Evolutionary conservation across 768 basidiomycete genomes (phyloP).

Genomic region (Pleurotus citrinopileatus): DNA sequence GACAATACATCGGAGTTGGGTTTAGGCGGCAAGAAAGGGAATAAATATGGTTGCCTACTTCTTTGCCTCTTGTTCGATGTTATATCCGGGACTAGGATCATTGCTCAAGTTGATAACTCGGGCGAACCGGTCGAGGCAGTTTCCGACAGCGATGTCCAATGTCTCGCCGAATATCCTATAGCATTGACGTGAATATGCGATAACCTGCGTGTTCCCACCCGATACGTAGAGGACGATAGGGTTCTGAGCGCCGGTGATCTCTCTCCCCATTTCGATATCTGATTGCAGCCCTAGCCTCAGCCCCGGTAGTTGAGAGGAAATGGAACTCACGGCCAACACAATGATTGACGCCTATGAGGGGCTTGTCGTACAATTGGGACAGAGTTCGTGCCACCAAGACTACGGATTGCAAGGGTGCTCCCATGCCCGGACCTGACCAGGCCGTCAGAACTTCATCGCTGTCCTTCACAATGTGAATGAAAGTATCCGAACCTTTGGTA

Average conservation of each 20-base stretch:
- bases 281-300: neutral
- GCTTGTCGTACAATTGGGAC: constrained; percentile 84
- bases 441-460: neutral
- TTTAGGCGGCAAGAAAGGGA: neutral
- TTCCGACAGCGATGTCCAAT: constrained; percentile 98
- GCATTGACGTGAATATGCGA: constrained; percentile 95
- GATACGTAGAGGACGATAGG: constrained; percentile 98
- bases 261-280: constrained; percentile 99
- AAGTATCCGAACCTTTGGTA: constrained; percentile 77
- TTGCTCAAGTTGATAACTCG: constrained; percentile 92
- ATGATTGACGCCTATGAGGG: constrained; percentile 97
- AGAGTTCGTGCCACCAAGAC: constrained; percentile 91
- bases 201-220: constrained; percentile 98
- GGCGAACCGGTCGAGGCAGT: constrained; percentile 96
- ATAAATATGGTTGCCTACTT: constrained; percentile 44
- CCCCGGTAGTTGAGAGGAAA: constrained; percentile 1
- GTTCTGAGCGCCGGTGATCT: constrained; percentile 91
- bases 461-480: neutral
- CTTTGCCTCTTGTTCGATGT: constrained; percentile 95
- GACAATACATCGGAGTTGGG: constrained; percentile 1
- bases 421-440: constrained; percentile 93
- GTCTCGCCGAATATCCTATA: constrained; percentile 99
- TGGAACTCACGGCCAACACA: constrained; percentile 87
- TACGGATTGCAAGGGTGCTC: constrained; percentile 92
- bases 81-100: constrained; percentile 94